phyloP scores from a whole-genome alignment of 2,329 filamentous ascomycete species.

The Penicillium sp. region DNA sequence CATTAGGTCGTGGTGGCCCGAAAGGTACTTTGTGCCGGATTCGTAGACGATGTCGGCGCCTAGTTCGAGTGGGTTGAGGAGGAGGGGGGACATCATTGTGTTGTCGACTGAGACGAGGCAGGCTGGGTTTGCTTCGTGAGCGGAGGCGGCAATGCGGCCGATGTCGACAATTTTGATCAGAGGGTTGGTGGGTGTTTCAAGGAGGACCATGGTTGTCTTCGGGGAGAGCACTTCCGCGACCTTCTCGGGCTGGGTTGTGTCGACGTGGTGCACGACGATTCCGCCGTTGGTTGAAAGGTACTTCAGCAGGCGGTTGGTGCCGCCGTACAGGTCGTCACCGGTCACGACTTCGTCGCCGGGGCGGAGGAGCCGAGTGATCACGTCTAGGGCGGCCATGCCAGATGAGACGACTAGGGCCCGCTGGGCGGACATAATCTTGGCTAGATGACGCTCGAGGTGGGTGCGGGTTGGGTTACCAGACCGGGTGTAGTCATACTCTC shows the following conservation, averaged over 20 bases:
- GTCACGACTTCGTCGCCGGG: constrained; percentile 97
- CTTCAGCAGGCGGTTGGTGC: constrained; percentile 88
- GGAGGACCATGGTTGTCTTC: constrained; percentile 91
- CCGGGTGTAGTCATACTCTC: constrained; percentile 96
- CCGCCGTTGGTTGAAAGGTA: constrained; percentile 86
- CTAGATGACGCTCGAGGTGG: constrained; percentile 91
- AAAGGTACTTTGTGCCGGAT: constrained; percentile 96
- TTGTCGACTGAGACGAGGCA: constrained; percentile 93
- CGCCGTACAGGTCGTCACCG: constrained; percentile 94
- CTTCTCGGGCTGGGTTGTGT: constrained; percentile 76
- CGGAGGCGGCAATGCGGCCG: constrained; percentile 69
- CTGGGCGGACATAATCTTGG: constrained; percentile 97
- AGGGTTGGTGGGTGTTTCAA: constrained; percentile 96
- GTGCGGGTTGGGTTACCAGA: constrained; percentile 96
- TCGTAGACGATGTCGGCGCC: constrained; percentile 97
- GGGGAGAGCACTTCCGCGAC: constrained; percentile 67
- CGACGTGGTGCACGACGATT: constrained; percentile 93
- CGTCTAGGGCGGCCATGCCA: constrained; percentile 95
- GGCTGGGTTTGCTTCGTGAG: constrained; percentile 73
- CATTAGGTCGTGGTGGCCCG: constrained; percentile 98
- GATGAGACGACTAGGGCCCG: constrained; percentile 91
- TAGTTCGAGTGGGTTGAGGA: constrained; percentile 88
- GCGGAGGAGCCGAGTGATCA: constrained; percentile 84
- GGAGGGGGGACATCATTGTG: constrained; percentile 96
- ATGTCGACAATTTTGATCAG: constrained; percentile 98